phyloP scores from a whole-genome alignment of 306 rosid genomes.

The Acacia acuminata region DNA sequence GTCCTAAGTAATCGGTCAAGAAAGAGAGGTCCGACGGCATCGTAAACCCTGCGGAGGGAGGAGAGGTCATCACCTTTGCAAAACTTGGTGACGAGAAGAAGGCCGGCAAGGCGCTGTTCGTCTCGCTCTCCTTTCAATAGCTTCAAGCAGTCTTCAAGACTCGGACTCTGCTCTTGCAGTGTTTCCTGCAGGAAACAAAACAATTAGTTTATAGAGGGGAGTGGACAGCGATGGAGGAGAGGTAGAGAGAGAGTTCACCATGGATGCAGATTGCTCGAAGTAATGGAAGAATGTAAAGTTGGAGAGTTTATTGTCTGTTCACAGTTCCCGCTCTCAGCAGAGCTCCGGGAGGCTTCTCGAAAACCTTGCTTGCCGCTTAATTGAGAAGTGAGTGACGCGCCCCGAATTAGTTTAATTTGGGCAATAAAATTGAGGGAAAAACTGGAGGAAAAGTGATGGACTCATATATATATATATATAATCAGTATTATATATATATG shows the following conservation, averaged over 20 bases:
- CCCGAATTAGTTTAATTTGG: neutral
- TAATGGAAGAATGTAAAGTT: neutral
- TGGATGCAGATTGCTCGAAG: neutral
- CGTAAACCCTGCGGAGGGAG: conserved; percentile 66
- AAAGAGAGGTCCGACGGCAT: conserved; percentile 71
- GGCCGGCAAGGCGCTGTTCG: conserved; percentile 93
- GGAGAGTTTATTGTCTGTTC: neutral
- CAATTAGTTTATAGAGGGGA: too few relatives aligned
- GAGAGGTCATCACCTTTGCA: conserved; percentile 66
- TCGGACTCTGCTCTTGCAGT: conserved; percentile 42
- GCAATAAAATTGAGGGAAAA: too few relatives aligned
- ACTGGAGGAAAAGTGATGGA: too few relatives aligned
- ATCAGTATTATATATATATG: too few relatives aligned
- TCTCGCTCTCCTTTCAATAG: conserved; percentile 83
- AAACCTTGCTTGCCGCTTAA: neutral
- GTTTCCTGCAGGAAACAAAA: conserved; percentile 39
- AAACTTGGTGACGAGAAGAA: conserved; percentile 80
- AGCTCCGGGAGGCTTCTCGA: neutral
- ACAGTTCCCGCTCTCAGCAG: neutral
- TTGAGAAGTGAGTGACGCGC: neutral
- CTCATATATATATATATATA: too few relatives aligned
- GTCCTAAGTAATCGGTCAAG: conserved; percentile 82
- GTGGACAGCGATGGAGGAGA: neutral
- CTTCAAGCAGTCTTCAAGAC: conserved; percentile 86
- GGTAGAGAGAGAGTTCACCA: neutral